Conservation (phyloP, 1,284 basidiomycete species). For the Melanopsichium pennsylvanicum region DNA sequence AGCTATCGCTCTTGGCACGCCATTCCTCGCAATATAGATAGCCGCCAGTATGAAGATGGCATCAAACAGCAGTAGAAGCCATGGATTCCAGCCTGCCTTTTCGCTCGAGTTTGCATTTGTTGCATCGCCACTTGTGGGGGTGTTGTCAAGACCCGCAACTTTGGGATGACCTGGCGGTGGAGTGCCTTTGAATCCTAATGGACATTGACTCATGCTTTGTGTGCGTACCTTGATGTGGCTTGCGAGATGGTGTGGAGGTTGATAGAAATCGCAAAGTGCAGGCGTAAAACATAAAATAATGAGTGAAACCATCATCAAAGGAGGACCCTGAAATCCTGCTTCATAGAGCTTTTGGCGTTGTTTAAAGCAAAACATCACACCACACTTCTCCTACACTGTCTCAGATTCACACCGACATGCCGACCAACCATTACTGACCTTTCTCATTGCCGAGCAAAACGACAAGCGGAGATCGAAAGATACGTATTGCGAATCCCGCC, state of each 20-base stretch:
- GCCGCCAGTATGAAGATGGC: constrained; percentile 27
- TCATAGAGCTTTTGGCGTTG: too few relatives aligned
- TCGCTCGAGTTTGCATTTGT: background rate
- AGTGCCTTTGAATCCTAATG: constrained; percentile 47
- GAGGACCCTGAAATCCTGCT: constrained; percentile 3
- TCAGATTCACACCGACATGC: too few relatives aligned
- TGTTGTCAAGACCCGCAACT: constrained; percentile 18
- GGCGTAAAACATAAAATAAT: too few relatives aligned
- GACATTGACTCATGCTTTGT: constrained; percentile 38
- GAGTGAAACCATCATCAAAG: too few relatives aligned
- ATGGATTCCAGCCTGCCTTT: constrained; percentile 33
- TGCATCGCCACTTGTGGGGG: background rate
- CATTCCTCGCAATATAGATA: constrained; percentile 34
- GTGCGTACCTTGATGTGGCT: background rate
- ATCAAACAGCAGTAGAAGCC: constrained; percentile 28
- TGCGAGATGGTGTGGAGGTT: background rate
- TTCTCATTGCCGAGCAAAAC: too few relatives aligned
- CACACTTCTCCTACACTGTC: too few relatives aligned
- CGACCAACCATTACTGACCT: too few relatives aligned
- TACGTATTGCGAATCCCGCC: too few relatives aligned
- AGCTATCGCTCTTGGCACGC: constrained; percentile 20
- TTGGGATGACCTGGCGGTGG: constrained; percentile 47
- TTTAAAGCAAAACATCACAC: too few relatives aligned
- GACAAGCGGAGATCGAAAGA: background rate
- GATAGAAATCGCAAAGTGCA: too few relatives aligned